phyloP scores from a whole-genome alignment of 495 filamentous ascomycete genomes.

The Clohesyomyces aquaticus region DNA sequence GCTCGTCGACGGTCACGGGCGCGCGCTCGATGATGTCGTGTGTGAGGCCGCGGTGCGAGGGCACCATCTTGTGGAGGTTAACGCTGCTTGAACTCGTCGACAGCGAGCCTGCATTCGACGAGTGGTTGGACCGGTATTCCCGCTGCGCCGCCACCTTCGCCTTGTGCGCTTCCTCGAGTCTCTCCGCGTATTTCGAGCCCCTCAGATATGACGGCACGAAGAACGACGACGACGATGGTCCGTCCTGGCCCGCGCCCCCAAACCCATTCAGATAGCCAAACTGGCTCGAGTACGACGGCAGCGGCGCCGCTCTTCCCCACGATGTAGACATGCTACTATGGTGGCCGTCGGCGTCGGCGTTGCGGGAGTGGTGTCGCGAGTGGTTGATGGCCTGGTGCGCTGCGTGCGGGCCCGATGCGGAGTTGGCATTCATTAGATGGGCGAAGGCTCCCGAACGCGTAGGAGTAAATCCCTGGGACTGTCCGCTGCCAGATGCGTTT shows the following conservation, averaged over 20 bases:
- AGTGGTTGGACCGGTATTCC: constrained; percentile 45
- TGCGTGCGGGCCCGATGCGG: constrained; percentile 46
- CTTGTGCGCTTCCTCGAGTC: constrained; percentile 67
- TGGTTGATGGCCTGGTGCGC: constrained; percentile 22
- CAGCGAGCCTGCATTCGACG: constrained; percentile 54
- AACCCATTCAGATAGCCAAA: constrained; percentile 47
- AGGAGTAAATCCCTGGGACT: constrained; percentile 46
- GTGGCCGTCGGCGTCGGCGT: constrained; percentile 48
- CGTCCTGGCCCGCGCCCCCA: constrained; percentile 26
- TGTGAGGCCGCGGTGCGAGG: constrained; percentile 79
- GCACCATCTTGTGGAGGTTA: constrained; percentile 66
- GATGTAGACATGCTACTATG: constrained; percentile 48
- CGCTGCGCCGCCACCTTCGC: constrained; percentile 60
- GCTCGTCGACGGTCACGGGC: constrained; percentile 59
- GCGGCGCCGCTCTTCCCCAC: constrained; percentile 48
- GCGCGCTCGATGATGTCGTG: constrained; percentile 85
- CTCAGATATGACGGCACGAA: constrained; percentile 82
- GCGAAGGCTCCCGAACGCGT: constrained; percentile 60
- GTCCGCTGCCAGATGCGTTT: constrained; percentile 41
- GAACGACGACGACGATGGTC: constrained; percentile 51
- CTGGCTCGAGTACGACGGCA: constrained; percentile 61
- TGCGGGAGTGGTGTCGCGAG: constrained; percentile 47
- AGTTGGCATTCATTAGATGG: constrained; percentile 61
- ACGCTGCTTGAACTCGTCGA: constrained; percentile 66
- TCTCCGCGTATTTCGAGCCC: constrained; percentile 74